phyloP scores from a whole-genome alignment of 148 eudicot genomes.

The Chenopodium formosanum region DNA sequence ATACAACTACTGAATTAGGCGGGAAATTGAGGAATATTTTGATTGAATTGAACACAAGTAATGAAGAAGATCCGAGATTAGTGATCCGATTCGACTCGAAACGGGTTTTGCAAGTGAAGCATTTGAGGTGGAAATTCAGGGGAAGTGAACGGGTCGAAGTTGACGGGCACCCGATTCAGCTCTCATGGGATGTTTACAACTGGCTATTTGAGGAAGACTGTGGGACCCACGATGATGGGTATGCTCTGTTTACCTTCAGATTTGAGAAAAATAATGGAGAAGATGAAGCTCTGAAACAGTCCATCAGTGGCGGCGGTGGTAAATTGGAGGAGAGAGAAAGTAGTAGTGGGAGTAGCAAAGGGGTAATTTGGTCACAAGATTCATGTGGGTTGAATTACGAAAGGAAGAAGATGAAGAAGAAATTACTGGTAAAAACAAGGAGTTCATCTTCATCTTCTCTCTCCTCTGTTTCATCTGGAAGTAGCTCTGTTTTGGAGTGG shows the following conservation, averaged over 20 bases:
- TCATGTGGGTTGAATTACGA: slow-evolving; percentile 58
- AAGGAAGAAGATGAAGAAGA: slow-evolving; percentile 57
- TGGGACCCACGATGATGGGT: slow-evolving; percentile 37
- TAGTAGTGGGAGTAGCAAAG: not conserved
- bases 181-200: slow-evolving; percentile 78
- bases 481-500: slow-evolving; percentile 85
- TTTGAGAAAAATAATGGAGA: slow-evolving; percentile 31
- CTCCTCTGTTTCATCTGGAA: slow-evolving; percentile 62
- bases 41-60: slow-evolving; percentile 43
- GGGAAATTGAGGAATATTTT: slow-evolving; percentile 42
- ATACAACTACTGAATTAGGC: slow-evolving; percentile 41
- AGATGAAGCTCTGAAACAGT: not conserved
- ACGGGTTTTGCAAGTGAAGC: slow-evolving; percentile 53
- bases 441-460: slow-evolving; percentile 59
- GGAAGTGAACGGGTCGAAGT: slow-evolving; percentile 69
- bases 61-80: slow-evolving; percentile 46
- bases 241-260: slow-evolving; percentile 66
- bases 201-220: slow-evolving; percentile 57
- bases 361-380: slow-evolving; percentile 41
- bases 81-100: slow-evolving; percentile 47
- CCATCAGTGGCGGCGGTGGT: not conserved
- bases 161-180: slow-evolving; percentile 53
- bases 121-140: slow-evolving; percentile 79
- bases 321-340: not conserved
- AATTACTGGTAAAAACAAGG: slow-evolving; percentile 41